Base-by-base conservation (phyloP, 768 basidiomycete species). In the Tephrocybe sp. region DNA sequence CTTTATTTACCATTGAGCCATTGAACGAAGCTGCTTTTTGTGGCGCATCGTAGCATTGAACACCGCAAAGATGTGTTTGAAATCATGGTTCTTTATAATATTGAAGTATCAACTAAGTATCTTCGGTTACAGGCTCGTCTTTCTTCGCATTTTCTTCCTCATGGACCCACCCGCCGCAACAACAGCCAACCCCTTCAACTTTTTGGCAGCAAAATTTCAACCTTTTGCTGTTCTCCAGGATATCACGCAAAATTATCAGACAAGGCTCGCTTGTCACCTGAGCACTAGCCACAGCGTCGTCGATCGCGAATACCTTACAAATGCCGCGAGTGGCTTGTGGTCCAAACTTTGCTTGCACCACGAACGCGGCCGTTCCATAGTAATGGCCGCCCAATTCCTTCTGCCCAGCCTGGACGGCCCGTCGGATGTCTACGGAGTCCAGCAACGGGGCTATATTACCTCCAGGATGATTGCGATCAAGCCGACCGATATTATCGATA, bases 151-250 rank as follows among this genome's bases (percentile, higher is more conserved):
- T 27, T 13, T 24, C 32, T 13, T 47, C 28, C 2, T 47, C 46
- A 28, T 47, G 46, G 12, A 47, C 37, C 26, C 44, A 47, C 12
- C 46, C 46, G 9, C 37, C 37, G 40, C 37, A 47, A 18, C 37
- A 47, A 40, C 46, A 47, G 15, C 46, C 37, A 3, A 27, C 37
- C 5, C 46, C 37, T 40, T 40, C 46, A 31, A 47, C 31, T 19
- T 40, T 38, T 13, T 28, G 18, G 30, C 37, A 47, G 19, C 26
- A 47, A 7, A 47, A 47, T 25, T 18, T 47, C 46, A 47, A 39
- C 25, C 32, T 47, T 37, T 47, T 47, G 18, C 46, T 37, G 13
- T 47, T 47, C 26, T 47, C 46, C 22, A 39, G 18, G 4, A 47
- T 39, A 27, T 47, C 5, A 13, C 46, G 37, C 19, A 47, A 31